These are phyloP conservation scores for Gelatoporia subvermispora DNA, from an alignment of 768 basidiomycete genomes.

Conservation along the genomic window DNA sequence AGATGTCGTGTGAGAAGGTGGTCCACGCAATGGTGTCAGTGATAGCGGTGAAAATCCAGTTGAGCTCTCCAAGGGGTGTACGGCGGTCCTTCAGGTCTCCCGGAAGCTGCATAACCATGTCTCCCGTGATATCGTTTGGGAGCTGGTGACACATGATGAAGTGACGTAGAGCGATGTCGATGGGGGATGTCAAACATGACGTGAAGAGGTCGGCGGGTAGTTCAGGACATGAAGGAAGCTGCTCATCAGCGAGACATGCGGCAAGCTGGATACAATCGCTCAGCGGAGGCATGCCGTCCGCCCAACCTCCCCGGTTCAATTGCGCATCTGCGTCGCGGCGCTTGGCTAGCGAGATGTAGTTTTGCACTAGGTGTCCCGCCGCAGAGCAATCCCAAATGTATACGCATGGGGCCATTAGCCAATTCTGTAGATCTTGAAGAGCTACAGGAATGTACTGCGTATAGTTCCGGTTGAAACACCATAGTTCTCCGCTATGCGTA, in stretches of 20 bases:
- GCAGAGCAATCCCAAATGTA: conserved; percentile 99
- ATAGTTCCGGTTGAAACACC: conserved; percentile 97
- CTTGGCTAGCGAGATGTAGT: conserved; percentile 80
- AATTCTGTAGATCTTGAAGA: conserved; percentile 86
- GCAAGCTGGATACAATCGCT: conserved; percentile 91
- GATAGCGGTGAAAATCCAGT: conserved; percentile 99
- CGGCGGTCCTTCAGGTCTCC: conserved; percentile 95
- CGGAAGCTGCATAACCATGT: conserved; percentile 92
- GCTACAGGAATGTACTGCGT: conserved; percentile 99
- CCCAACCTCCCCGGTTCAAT: conserved; percentile 51
- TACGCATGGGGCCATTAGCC: conserved; percentile 92
- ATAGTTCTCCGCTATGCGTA: conserved; percentile 91
- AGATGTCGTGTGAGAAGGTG: conserved; percentile 88
- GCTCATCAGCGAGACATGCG: conserved; percentile 88
- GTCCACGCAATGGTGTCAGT: conserved; percentile 99
- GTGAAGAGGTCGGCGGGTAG: conserved; percentile 98
- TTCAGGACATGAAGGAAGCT: conserved; percentile 91
- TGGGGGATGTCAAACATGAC: conserved; percentile 94
- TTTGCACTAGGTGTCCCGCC: conserved; percentile 89
- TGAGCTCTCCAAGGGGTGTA: conserved; percentile 96
- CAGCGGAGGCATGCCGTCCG: conserved; percentile 63
- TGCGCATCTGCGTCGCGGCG: conserved; percentile 66
- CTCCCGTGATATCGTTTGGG: conserved; percentile 72
- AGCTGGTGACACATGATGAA: conserved; percentile 89
- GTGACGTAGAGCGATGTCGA: conserved; percentile 94